These are phyloP conservation scores for Fragaria nilgerrensis DNA, from an alignment of 306 rosid genomes.

Conservation along the genomic window DNA sequence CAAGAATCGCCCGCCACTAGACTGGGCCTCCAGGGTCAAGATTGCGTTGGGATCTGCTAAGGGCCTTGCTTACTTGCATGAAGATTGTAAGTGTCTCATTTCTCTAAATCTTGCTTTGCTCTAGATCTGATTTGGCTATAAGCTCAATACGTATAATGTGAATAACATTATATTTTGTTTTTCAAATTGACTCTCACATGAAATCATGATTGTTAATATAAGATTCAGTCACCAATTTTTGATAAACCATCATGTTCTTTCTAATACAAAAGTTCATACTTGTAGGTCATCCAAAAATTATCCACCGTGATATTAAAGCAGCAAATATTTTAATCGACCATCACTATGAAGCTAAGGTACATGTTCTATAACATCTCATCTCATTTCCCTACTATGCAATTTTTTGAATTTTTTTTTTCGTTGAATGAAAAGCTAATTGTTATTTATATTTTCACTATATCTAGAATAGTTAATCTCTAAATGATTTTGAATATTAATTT, in stretches of 20 bases:
- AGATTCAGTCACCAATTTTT: background rate
- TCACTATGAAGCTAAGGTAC: slow-evolving; percentile 82
- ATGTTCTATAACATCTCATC: background rate
- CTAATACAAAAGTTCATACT: background rate
- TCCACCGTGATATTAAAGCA: slow-evolving; percentile 84
- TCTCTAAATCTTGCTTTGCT: background rate
- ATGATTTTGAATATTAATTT: background rate
- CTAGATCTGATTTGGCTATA: background rate
- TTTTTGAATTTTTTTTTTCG: too few species aligned
- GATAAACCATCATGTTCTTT: background rate
- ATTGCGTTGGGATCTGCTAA: slow-evolving; percentile 84
- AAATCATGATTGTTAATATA: background rate
- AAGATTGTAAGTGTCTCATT: slow-evolving; percentile 63
- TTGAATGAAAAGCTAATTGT: too few species aligned
- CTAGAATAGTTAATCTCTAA: background rate
- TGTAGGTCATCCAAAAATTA: slow-evolving; percentile 89
- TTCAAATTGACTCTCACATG: background rate
- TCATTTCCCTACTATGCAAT: background rate
- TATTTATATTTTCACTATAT: background rate
- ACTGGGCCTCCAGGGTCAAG: slow-evolving; percentile 64
- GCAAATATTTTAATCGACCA: slow-evolving; percentile 75
- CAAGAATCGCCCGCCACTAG: slow-evolving; percentile 47
- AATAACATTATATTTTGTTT: too few species aligned
- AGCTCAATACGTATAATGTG: background rate
- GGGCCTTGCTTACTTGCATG: slow-evolving; percentile 93